A percentile compares a stretch with the other conserved stretches of the same genome.
phyloP scores from a whole-genome alignment of 148 eudicot genomes.

The Oxyria digyna region DNA sequence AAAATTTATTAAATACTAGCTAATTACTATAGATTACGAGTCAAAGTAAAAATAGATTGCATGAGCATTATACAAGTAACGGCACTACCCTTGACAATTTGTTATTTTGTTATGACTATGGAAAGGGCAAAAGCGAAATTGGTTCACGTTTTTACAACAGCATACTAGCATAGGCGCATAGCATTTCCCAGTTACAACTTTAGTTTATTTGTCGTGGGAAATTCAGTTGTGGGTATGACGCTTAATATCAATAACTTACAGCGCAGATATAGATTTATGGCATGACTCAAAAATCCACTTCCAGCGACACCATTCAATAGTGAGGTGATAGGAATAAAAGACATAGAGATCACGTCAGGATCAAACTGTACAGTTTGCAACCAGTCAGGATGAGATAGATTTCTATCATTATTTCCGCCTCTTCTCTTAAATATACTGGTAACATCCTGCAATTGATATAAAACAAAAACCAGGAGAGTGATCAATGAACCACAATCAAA shows the following conservation, averaged over 20 bases:
- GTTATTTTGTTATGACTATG: background rate
- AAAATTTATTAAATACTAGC: background rate
- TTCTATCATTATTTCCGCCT: slow-evolving; percentile 70
- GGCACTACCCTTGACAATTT: background rate
- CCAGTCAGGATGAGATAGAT: slow-evolving; percentile 68
- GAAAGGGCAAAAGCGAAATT: background rate
- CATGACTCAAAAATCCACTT: slow-evolving; percentile 94
- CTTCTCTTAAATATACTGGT: slow-evolving; percentile 79
- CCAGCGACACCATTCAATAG: slow-evolving; percentile 92
- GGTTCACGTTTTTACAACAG: background rate
- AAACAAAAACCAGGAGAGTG: background rate
- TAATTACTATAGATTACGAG: background rate
- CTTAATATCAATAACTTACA: slow-evolving; percentile 38
- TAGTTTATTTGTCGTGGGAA: background rate
- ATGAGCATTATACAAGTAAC: background rate
- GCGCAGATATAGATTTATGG: slow-evolving; percentile 89
- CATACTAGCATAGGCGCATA: background rate
- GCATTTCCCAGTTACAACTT: background rate
- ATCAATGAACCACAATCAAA: background rate
- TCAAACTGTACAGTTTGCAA: slow-evolving; percentile 73
- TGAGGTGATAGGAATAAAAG: slow-evolving; percentile 91
- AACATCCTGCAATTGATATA: slow-evolving; percentile 43
- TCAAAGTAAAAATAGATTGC: no score
- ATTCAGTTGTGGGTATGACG: background rate
- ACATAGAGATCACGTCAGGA: slow-evolving; percentile 93